These are phyloP conservation scores for Ogataea paradorogensis DNA, from an alignment of 805 yeast genomes.

Conservation along the genomic window DNA sequence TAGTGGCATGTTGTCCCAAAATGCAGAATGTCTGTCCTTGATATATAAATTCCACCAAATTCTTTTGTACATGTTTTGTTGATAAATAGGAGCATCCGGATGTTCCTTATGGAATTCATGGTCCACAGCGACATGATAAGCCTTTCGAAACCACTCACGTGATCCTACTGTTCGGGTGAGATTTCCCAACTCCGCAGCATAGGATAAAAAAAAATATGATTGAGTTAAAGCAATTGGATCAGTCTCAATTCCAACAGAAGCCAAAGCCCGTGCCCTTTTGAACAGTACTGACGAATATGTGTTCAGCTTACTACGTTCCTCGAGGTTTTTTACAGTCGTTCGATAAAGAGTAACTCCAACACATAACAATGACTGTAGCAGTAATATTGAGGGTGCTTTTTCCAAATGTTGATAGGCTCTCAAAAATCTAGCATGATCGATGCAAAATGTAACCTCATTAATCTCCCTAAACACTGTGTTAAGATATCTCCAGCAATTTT, in stretches of 20 bases:
- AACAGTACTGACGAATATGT: constrained; percentile 14
- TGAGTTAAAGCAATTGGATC: constrained; percentile 44
- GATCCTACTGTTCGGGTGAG: constrained; percentile 36
- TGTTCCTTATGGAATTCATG: constrained; percentile 44
- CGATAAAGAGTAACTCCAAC: constrained; percentile 61
- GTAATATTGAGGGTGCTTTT: constrained; percentile 56
- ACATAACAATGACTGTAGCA: constrained; percentile 62
- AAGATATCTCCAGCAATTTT: constrained; percentile 60
- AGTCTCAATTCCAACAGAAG: constrained; percentile 62
- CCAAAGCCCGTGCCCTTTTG: constrained; percentile 57
- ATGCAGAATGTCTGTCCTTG: constrained; percentile 53
- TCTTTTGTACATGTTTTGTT: constrained; percentile 51
- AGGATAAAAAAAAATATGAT: constrained; percentile 12
- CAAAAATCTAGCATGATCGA: constrained; percentile 61
- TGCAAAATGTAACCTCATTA: constrained; percentile 64
- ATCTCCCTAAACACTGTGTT: constrained; percentile 58
- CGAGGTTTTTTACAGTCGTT: constrained; percentile 52
- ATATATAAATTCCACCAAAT: constrained; percentile 72
- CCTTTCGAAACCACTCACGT: constrained; percentile 64
- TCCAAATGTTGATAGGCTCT: constrained; percentile 49
- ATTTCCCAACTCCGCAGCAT: constrained; percentile 29
- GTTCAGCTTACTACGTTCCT: constrained; percentile 34
- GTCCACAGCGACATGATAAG: constrained; percentile 70
- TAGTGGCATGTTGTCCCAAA: constrained; percentile 67
- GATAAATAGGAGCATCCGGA: constrained; percentile 1